Base-by-base conservation (phyloP, 805 yeast genomes). In the Candida namnaoensis region DNA sequence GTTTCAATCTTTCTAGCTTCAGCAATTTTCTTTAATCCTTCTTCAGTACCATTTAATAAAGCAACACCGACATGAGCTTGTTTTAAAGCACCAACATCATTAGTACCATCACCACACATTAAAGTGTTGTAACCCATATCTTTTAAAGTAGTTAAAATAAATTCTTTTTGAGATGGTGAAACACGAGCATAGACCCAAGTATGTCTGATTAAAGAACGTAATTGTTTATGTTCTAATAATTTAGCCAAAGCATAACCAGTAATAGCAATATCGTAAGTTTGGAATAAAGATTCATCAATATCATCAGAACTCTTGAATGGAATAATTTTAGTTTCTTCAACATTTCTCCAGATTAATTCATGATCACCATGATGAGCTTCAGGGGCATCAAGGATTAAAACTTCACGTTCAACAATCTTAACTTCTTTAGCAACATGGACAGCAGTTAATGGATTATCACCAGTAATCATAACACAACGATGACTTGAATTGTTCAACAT, bases 21-120 rank as follows among this genome's bases (percentile, higher is more conserved):
- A 41, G 83, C 87, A 44, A 90, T 76, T 65, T 88, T 87, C 65
- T 84, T 84, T 78, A 93, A 71, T 38, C 95, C 84, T 41, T 87
- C 96, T 58, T 86, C 95, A 43, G 99, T 90, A 66, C 98, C 99
- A 57, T 93, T 93, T 61, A 93, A 74, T 52, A 93, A 70, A n/a
- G 99, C 99, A 60, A 93, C 86, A 71, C 99, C 99, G 57, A 93
- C 83, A 58, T 93, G 95, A 2, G 99, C 98, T 69, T 93, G 98
- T 64, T 93, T 93, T 66, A 93, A 76, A 41, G 99, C 99, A 64
- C 99, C 99, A 39, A 93, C 99, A 71, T 93, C 99, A 60, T 93
- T 93, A n/a, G 99, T 93, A 66, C 99, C 99, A 66, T 93, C 99
- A 72, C 99, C 99, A 66, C 99, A 93, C 99, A 93, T 93, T 54